A percentile compares a stretch with the other conserved stretches of the same genome.
Conservation (phyloP, 1,139 yeast species). For the Candida pseudoviswanathii region DNA sequence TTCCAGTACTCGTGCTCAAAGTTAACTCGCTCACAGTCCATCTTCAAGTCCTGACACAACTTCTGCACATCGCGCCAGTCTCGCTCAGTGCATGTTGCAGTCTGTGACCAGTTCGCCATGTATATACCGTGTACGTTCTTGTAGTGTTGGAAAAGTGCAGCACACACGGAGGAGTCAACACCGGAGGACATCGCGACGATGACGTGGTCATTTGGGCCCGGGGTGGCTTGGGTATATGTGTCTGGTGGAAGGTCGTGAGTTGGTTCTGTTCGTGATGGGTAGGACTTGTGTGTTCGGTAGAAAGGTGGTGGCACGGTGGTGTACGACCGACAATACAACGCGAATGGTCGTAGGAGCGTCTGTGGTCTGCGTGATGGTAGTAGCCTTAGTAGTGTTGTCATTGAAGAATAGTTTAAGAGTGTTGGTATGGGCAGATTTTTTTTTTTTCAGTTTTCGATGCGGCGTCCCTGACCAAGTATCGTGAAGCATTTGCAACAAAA, state of each 20-base stretch:
- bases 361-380: background rate
- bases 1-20: slow-evolving; percentile 93
- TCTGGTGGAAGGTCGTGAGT: slow-evolving; percentile 9
- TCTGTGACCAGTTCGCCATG: slow-evolving; percentile 90
- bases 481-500: background rate
- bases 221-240: slow-evolving; percentile 41
- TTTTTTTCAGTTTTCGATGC: background rate
- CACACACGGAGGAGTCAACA: slow-evolving; percentile 91
- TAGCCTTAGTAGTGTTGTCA: background rate
- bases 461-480: background rate
- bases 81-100: slow-evolving; percentile 72
- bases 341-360: background rate
- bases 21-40: slow-evolving; percentile 75
- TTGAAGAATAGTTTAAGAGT: background rate
- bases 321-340: background rate
- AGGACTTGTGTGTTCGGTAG: slow-evolving; percentile 12
- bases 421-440: no score
- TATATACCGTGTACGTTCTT: slow-evolving; percentile 74
- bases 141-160: slow-evolving; percentile 59
- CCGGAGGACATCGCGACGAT: slow-evolving; percentile 96
- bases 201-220: slow-evolving; percentile 57
- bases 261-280: slow-evolving; percentile 8
- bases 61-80: slow-evolving; percentile 86
- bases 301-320: slow-evolving; percentile 12
- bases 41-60: slow-evolving; percentile 60